Evolutionary conservation across 345 rosid species (phyloP), one percentile per base, ranked within the genome.

Genomic region (Eutrema heterophyllum): DNA sequence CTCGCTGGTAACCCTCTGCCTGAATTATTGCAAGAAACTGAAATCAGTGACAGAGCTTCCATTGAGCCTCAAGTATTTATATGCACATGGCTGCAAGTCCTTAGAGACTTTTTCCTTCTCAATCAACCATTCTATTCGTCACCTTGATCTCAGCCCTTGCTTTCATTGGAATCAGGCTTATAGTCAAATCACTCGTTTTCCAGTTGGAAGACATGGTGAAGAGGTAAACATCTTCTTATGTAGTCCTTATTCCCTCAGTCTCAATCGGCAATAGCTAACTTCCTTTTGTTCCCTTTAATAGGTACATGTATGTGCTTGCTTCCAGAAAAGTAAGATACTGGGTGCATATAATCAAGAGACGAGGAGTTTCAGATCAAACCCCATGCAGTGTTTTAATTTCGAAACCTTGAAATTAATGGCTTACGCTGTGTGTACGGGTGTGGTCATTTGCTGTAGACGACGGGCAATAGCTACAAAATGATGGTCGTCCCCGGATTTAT

Each of bases 11-110:
- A 69, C 73, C 4, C 55, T 69, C 44, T 44, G 33, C 44, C 45
- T 69, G 46, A 57, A 21, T 12, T 11, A 69, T 9, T 56, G 65
- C 33, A 43, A 5, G 4, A 44, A 66, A 0, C 57, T 65, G 7
- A 5, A n/a, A 40, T 68, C 64, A 69, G 14, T 56, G 7, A 29
- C 50, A 14, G 72, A 18, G 41, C 63, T 68, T 69, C 73, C 73
- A 7, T 3, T 11, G 64, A 54, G 41, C 11, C 32, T 69, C 24
- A 41, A 54, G 52, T 4, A 6, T 15, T 5, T 69, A 32, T 6
- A 56, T 1, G 52, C 64, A 10, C 64, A 54, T 32, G 53, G 56
- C 56, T 51, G 56, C 56, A 51, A 51, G 33, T 51, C 56, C 26
- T 1, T 51, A 12, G 29, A 5, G 5, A 5, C 56, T 24, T 26